A percentile compares a stretch with the other conserved stretches of the same genome.
Evolutionary conservation across 2,329 filamentous ascomycete genomes (phyloP).

Genomic region (Fusarium falciforme): DNA sequence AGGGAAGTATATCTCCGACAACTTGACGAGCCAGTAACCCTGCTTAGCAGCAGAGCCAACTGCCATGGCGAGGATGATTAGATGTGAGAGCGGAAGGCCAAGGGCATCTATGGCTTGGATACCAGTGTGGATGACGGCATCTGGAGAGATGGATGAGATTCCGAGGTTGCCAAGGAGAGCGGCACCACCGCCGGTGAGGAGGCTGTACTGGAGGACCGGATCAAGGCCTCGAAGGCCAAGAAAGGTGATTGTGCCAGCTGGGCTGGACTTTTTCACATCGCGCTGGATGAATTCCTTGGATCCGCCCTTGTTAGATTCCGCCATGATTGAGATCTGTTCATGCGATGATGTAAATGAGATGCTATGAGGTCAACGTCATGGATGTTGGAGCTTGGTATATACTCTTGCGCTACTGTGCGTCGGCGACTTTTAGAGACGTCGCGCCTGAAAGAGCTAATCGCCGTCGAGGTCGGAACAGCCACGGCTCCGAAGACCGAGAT

Average conservation of each 20-base stretch:
- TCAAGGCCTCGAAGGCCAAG: conserved; percentile 52
- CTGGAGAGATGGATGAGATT: conserved; percentile 53
- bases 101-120: conserved; percentile 50
- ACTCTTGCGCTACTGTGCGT: background rate
- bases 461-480: background rate
- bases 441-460: background rate
- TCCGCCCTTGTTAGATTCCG: background rate
- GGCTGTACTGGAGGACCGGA: conserved; percentile 47
- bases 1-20: conserved; percentile 63
- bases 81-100: conserved; percentile 61
- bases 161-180: conserved; percentile 60
- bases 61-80: conserved; percentile 65
- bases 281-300: conserved; percentile 49
- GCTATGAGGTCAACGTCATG: background rate
- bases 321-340: background rate
- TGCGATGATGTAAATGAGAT: background rate
- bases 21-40: conserved; percentile 61
- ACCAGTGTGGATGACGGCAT: conserved; percentile 50
- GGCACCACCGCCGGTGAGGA: conserved; percentile 51
- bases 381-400: background rate
- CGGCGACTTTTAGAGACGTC: background rate
- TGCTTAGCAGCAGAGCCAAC: conserved; percentile 66
- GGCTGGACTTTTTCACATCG: conserved; percentile 51
- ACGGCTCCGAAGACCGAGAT: background rate
- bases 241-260: conserved; percentile 52